phyloP scores from a whole-genome alignment of 495 filamentous ascomycete genomes.

The Podospora pseudoanserina region DNA sequence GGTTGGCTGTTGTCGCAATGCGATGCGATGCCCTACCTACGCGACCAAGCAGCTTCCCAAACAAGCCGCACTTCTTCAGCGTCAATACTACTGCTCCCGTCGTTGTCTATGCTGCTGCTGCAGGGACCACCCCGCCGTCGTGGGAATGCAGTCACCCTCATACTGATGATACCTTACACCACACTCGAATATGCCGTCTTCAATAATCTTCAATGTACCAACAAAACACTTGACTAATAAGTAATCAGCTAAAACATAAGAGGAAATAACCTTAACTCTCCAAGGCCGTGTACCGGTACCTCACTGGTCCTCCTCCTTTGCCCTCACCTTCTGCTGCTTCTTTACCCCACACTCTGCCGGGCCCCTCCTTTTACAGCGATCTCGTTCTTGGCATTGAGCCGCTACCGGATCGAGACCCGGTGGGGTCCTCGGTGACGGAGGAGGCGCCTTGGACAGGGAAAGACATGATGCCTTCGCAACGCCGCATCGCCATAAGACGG shows the following conservation, averaged over 20 bases:
- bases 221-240: too few relatives aligned
- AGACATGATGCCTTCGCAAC: conserved; percentile 12
- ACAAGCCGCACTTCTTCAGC: background rate
- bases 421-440: conserved; percentile 14
- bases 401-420: conserved; percentile 14
- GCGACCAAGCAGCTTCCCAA: background rate
- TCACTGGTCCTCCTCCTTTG: background rate
- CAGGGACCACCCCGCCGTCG: background rate
- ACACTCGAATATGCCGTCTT: too few relatives aligned
- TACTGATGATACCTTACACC: background rate
- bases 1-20: background rate
- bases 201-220: too few relatives aligned
- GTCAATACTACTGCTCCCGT: background rate
- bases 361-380: conserved; percentile 8
- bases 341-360: background rate
- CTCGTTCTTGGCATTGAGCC: conserved; percentile 3
- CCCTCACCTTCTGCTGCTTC: background rate
- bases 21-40: background rate
- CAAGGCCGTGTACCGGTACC: background rate
- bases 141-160: background rate
- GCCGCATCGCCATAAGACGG: conserved; percentile 3
- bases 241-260: background rate
- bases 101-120: background rate
- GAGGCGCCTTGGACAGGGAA: conserved; percentile 8
- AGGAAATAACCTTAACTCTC: background rate